phyloP scores from a whole-genome alignment of 345 rosid genomes.

The Pseudoturritis turrita region DNA sequence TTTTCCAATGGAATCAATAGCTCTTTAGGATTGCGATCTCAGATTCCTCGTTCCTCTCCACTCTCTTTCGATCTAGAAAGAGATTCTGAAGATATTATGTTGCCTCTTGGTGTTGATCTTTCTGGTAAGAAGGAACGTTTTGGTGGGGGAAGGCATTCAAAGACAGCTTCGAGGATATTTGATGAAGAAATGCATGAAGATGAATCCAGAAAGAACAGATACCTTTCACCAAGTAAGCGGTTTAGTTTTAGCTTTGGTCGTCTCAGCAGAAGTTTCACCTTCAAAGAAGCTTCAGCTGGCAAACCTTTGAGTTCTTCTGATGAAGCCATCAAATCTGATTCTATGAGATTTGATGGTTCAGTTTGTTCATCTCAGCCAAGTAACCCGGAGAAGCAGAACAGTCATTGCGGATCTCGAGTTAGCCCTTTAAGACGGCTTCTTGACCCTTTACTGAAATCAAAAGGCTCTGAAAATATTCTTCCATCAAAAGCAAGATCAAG shows the following conservation, averaged over 20 bases:
- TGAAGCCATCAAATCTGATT: slow-evolving; percentile 54
- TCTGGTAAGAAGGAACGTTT: slow-evolving; percentile 31
- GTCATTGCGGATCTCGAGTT: slow-evolving; percentile 44
- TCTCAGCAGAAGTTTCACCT: slow-evolving; percentile 71
- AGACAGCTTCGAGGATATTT: slow-evolving; percentile 31
- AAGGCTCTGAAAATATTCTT: slow-evolving; percentile 39
- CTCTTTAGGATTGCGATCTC: slow-evolving; percentile 31
- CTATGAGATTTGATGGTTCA: slow-evolving; percentile 39
- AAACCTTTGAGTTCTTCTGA: slow-evolving; percentile 41
- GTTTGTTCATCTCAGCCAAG: slow-evolving; percentile 32
- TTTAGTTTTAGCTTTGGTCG: slow-evolving; percentile 78
- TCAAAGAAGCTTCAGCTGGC: slow-evolving; percentile 53
- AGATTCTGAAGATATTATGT: slow-evolving; percentile 24
- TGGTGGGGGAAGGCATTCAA: slow-evolving; percentile 28
- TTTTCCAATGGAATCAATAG: slow-evolving; percentile 27
- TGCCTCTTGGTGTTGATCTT: slow-evolving; percentile 27
- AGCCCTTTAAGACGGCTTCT: slow-evolving; percentile 76
- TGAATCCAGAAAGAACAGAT: slow-evolving; percentile 43
- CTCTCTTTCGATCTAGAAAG: slow-evolving; percentile 38
- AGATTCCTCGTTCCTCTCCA: slow-evolving; percentile 49
- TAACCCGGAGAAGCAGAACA: slow-evolving; percentile 36
- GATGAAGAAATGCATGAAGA: slow-evolving; percentile 42
- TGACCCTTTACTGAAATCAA: slow-evolving; percentile 65
- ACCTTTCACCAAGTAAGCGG: slow-evolving; percentile 55
- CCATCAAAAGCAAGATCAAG: slow-evolving; percentile 36